Conservation (phyloP, 345 rosid genomes). For the Populus alba region DNA sequence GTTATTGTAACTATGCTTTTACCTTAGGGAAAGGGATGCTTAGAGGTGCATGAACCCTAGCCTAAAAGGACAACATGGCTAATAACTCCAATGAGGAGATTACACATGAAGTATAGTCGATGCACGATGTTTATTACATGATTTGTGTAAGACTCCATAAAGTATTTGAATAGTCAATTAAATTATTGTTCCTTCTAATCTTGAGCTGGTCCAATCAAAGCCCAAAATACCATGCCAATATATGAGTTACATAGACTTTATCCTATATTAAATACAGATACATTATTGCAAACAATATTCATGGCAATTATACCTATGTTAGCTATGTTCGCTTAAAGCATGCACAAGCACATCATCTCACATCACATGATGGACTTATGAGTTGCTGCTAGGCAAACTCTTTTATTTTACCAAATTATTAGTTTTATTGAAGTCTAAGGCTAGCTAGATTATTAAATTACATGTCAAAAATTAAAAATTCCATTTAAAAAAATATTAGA, state of each 20-base stretch:
- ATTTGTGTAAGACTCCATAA: neutral
- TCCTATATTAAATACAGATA: neutral
- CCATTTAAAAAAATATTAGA: no score
- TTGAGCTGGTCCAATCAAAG: slow-evolving; percentile 18
- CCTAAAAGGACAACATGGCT: neutral
- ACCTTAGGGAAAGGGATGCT: neutral
- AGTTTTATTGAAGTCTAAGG: no score
- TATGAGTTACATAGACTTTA: neutral
- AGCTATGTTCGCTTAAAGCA: no score
- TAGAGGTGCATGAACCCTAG: neutral
- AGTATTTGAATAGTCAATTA: neutral
- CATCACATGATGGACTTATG: no score
- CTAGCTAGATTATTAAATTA: no score
- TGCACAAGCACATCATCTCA: no score
- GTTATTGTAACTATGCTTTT: neutral
- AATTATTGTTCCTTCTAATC: neutral
- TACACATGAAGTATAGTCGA: neutral
- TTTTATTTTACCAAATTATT: no score
- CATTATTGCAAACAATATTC: no score
- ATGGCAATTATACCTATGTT: no score
- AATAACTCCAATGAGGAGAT: neutral
- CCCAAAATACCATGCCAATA: neutral
- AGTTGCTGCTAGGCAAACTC: no score
- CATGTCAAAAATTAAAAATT: no score
- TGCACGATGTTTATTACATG: neutral